These are phyloP conservation scores for Plasmodium knowlesi DNA, from an alignment of 169 alveolate genomes.

Conservation along the genomic window DNA sequence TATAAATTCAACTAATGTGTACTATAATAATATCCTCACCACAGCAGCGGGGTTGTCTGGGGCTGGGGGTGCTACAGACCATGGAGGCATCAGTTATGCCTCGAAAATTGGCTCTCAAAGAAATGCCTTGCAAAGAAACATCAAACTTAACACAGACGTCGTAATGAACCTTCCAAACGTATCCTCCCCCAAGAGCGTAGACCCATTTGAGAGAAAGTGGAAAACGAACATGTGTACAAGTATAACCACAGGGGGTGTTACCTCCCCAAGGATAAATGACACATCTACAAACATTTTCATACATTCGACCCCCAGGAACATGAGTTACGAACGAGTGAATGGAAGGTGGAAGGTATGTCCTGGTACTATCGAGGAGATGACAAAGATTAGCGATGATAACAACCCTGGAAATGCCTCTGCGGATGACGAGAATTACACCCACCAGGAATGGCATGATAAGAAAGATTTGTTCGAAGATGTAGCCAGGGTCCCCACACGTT, in stretches of 20 bases:
- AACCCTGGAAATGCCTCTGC: background rate
- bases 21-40: constrained; percentile 48
- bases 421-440: background rate
- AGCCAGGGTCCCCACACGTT: background rate
- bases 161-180: background rate
- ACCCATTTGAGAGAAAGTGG: background rate
- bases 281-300: background rate
- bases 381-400: background rate
- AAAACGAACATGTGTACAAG: background rate
- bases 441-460: background rate
- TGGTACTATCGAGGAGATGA: background rate
- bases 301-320: background rate
- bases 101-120: background rate
- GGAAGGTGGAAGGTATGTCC: background rate
- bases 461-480: background rate
- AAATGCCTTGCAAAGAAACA: background rate
- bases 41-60: background rate
- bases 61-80: background rate
- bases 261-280: background rate
- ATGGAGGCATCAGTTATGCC: background rate
- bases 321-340: background rate
- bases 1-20: constrained; percentile 68
- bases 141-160: background rate
- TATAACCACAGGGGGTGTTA: background rate
- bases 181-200: background rate